Base-by-base conservation (phyloP, 2,329 filamentous ascomycete species). In the Kalmusia sp. region DNA sequence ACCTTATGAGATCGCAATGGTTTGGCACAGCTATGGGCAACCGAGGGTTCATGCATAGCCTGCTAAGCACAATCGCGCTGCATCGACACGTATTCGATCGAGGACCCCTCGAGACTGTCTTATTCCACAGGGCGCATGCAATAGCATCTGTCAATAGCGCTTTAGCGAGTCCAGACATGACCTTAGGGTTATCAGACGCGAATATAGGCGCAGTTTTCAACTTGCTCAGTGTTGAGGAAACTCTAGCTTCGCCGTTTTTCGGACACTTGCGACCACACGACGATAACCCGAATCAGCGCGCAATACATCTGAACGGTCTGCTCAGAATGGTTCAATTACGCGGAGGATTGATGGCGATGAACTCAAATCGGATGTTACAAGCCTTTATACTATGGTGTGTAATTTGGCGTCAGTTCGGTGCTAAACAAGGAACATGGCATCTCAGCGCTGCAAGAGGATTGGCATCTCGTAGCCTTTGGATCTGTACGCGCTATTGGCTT, bases 321-420 rank as follows among this genome's bases (percentile, higher is more conserved):
- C 62, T 59, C 27, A 66, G 57, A 52, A 74, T 75, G 72, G 55
- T 75, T 12, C 63, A 69, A 45, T 37, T 74, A 43, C 64, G 72
- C 12, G 72, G 72, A 27, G 72, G 72, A 12, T 53, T 75, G 9
- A 53, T 46, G 41, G 65, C 63, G 49, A 68, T 75, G 31, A 63
- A 61, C 33, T 70, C 69, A 17, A 74, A 74, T 53, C 69, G 70
- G 44, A 72, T 73, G n/a, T 55, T 75, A 17, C 71, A 75, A 46
- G 70, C 72, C 21, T 74, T 75, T 66, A 74, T 75, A 65, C 68
- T 75, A 58, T 75, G 72, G 72, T 75, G 62, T 37, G 71, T 72
- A 55, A 44, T 48, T 48, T 39, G 35, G 28, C 44, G 27, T 34
- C 15, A 15, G 11, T 47, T 6, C 44, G 31, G 31, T 28, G 24